Evolutionary conservation across 2,329 filamentous ascomycete genomes (phyloP).

Genomic region (Calcarisporium arbuscula): DNA sequence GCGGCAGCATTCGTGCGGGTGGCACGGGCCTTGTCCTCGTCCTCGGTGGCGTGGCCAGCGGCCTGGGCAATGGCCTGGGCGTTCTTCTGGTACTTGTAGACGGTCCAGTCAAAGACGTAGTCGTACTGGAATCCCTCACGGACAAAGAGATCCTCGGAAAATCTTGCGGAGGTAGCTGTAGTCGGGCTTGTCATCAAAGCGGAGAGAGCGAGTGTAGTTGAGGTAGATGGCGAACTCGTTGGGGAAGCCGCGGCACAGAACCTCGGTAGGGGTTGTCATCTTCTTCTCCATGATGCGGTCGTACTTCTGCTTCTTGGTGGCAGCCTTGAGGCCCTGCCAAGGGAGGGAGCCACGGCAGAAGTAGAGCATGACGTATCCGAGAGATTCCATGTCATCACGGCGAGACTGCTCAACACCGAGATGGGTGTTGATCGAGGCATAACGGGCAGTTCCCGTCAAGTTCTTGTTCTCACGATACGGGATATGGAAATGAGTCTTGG

Average conservation of each 20-base stretch:
- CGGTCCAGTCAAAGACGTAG: slow-evolving; percentile 99
- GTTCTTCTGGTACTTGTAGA: slow-evolving; percentile 99
- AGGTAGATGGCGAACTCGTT: slow-evolving; percentile 99
- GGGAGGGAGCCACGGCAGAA: slow-evolving; percentile 98
- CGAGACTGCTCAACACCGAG: slow-evolving; percentile 98
- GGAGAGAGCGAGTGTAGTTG: slow-evolving; percentile 97
- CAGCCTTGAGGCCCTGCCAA: slow-evolving; percentile 97
- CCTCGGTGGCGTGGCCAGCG: slow-evolving; percentile 60
- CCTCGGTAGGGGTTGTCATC: slow-evolving; percentile 99
- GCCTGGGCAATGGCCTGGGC: slow-evolving; percentile 88
- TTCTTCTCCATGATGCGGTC: slow-evolving; percentile 99
- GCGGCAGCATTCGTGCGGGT: slow-evolving; percentile 60
- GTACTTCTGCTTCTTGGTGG: slow-evolving; percentile 99
- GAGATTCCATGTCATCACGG: slow-evolving; percentile 98
- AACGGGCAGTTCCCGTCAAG: slow-evolving; percentile 95
- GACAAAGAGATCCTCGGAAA: slow-evolving; percentile 98
- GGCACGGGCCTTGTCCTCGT: slow-evolving; percentile 69
- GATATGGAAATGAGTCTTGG: slow-evolving; percentile 99
- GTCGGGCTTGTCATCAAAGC: slow-evolving; percentile 99
- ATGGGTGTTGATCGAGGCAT: slow-evolving; percentile 98
- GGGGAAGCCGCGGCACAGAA: slow-evolving; percentile 96
- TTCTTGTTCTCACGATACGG: slow-evolving; percentile 99
- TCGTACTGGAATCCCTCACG: slow-evolving; percentile 99
- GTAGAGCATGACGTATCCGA: slow-evolving; percentile 99
- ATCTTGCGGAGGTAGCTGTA: slow-evolving; percentile 99